Conservation (phyloP, 352 stramenopile species). For the Phytopythium cucurbitacearum region DNA sequence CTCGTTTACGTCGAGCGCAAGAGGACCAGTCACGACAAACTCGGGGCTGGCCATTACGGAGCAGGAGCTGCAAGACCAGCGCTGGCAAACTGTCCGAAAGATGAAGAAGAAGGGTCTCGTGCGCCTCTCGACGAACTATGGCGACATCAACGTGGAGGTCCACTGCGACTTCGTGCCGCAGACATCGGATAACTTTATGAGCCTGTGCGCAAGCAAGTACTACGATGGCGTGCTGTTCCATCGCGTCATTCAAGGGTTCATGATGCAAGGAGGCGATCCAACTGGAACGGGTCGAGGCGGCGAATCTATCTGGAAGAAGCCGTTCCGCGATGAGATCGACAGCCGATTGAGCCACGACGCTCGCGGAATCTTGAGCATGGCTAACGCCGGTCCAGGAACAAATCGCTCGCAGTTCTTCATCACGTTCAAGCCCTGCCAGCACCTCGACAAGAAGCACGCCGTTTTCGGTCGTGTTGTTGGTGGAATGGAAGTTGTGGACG, state of each 20-base stretch:
- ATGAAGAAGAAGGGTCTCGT: slow-evolving; percentile 98
- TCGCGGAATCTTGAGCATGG: slow-evolving; percentile 94
- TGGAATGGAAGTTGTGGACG: slow-evolving; percentile 82
- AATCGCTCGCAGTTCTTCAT: slow-evolving; percentile 99
- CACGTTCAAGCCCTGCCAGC: slow-evolving; percentile 93
- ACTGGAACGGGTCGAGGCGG: slow-evolving; percentile 94
- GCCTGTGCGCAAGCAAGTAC: slow-evolving; percentile 89
- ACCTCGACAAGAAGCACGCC: slow-evolving; percentile 98
- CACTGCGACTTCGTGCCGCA: slow-evolving; percentile 96
- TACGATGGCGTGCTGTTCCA: slow-evolving; percentile 96
- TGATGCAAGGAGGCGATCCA: slow-evolving; percentile 93
- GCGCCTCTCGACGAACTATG: slow-evolving; percentile 92
- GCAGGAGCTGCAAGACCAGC: slow-evolving; percentile 55
- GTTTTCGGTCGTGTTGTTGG: slow-evolving; percentile 96
- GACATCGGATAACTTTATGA: slow-evolving; percentile 97
- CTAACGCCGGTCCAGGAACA: slow-evolving; percentile 94
- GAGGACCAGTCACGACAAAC: slow-evolving; percentile 74
- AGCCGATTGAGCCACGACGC: slow-evolving; percentile 89
- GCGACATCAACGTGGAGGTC: slow-evolving; percentile 94
- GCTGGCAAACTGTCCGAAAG: slow-evolving; percentile 84
- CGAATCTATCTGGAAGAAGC: slow-evolving; percentile 92
- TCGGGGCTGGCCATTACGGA: slow-evolving; percentile 42
- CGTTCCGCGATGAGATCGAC: slow-evolving; percentile 97
- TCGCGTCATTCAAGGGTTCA: slow-evolving; percentile 96
- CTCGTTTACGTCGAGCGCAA: slow-evolving; percentile 94